A percentile compares a stretch with the other conserved stretches of the same genome.
These are phyloP conservation scores for Cylindrotheca fusiformis DNA, from an alignment of 108 stramenopile genomes.

Conservation along the genomic window DNA sequence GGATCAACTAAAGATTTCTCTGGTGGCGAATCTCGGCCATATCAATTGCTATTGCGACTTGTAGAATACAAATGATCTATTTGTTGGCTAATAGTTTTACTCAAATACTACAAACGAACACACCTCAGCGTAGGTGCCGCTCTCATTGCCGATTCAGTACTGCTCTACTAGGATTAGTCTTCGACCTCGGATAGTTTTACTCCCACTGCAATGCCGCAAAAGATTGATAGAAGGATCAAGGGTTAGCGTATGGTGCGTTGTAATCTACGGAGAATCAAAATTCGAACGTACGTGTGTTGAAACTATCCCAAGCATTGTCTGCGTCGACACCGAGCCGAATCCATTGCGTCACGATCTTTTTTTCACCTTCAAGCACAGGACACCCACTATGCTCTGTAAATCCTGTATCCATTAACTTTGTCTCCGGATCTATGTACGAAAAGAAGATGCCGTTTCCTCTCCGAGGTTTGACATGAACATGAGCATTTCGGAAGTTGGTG, in stretches of 20 bases:
- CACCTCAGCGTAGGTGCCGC: not conserved
- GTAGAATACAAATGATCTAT: too few species aligned
- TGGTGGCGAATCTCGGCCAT: too few species aligned
- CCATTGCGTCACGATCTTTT: constrained; percentile 97
- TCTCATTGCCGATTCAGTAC: not conserved
- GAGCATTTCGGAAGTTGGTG: constrained; percentile 88
- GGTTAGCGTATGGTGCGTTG: too few species aligned
- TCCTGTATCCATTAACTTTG: constrained; percentile 63
- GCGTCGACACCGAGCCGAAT: constrained; percentile 86
- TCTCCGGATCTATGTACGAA: constrained; percentile 77
- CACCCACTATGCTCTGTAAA: constrained; percentile 91
- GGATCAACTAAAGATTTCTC: too few species aligned
- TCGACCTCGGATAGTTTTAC: not conserved
- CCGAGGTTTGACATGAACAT: constrained; percentile 77
- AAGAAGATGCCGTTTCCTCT: constrained; percentile 84
- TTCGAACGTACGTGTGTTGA: constrained; percentile 53
- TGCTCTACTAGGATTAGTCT: not conserved
- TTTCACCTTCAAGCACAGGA: constrained; percentile 89
- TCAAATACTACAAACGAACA: too few species aligned
- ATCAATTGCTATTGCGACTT: too few species aligned
- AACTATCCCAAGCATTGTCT: constrained; percentile 83
- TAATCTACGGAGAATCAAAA: too few species aligned
- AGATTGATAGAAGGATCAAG: not conserved
- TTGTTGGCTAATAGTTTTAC: too few species aligned
- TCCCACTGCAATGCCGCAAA: not conserved